Conservation (phyloP, 306 rosid species). For the Dryas octopetala region DNA sequence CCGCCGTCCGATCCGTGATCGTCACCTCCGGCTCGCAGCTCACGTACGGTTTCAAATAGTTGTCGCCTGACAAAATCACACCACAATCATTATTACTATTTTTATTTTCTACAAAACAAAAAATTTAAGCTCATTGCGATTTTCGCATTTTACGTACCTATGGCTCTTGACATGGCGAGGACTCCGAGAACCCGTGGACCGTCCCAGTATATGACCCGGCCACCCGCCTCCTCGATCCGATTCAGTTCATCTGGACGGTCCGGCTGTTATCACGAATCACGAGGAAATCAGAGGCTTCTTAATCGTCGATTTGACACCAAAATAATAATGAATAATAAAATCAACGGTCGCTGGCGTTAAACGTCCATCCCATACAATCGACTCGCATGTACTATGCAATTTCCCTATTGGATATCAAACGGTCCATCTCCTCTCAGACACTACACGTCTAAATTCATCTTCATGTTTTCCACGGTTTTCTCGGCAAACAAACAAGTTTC, state of each 20-base stretch:
- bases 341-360: not conserved
- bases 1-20: constrained; percentile 53
- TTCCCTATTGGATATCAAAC: not conserved
- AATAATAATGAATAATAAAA: not conserved
- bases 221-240: constrained; percentile 58
- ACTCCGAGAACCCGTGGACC: constrained; percentile 69
- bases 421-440: not conserved
- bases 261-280: constrained; percentile 41
- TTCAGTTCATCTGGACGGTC: constrained; percentile 64
- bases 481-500: not conserved
- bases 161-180: constrained; percentile 70
- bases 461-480: not conserved
- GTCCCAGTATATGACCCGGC: constrained; percentile 65
- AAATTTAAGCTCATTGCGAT: not conserved
- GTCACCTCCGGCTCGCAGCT: constrained; percentile 63
- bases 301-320: not conserved
- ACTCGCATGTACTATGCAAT: not conserved
- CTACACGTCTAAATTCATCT: not conserved
- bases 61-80: constrained; percentile 40
- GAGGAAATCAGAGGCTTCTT: not conserved
- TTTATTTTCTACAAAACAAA: too few relatives aligned
- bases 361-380: not conserved
- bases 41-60: constrained; percentile 64
- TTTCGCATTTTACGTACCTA: constrained; percentile 35
- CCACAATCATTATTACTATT: not conserved